Evolutionary conservation across 2,329 filamentous ascomycete species (phyloP).

Genomic region (Xylaria sp.): DNA sequence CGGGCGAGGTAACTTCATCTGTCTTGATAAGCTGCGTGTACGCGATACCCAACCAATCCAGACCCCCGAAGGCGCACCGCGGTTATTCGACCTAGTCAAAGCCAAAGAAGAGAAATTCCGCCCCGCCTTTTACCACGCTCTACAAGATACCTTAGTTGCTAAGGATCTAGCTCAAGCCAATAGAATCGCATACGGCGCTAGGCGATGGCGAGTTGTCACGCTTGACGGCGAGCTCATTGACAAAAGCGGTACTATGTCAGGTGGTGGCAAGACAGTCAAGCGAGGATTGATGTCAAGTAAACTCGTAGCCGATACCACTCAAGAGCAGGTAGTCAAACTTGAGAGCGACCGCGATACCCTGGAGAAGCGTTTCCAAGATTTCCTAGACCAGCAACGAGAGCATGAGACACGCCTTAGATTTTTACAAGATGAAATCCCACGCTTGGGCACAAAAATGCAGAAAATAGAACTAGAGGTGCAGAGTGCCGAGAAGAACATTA

Average conservation of each 20-base stretch:
- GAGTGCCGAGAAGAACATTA: slow-evolving; percentile 81
- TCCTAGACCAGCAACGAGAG: slow-evolving; percentile 83
- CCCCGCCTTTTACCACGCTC: slow-evolving; percentile 92
- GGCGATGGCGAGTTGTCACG: slow-evolving; percentile 94
- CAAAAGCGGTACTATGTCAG: slow-evolving; percentile 98
- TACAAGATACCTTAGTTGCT: slow-evolving; percentile 94
- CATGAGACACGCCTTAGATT: slow-evolving; percentile 76
- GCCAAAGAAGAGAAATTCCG: slow-evolving; percentile 86
- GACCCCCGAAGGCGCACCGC: slow-evolving; percentile 89
- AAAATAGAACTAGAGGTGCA: slow-evolving; percentile 89
- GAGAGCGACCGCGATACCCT: slow-evolving; percentile 85
- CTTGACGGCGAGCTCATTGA: slow-evolving; percentile 95
- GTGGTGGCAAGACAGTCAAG: slow-evolving; percentile 88
- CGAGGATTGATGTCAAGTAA: slow-evolving; percentile 97
- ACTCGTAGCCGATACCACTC: slow-evolving; percentile 82
- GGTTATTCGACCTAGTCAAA: slow-evolving; percentile 90
- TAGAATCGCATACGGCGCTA: slow-evolving; percentile 92
- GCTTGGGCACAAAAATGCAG: slow-evolving; percentile 86
- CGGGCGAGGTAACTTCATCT: slow-evolving; percentile 95
- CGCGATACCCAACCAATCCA: slow-evolving; percentile 80
- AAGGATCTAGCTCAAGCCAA: slow-evolving; percentile 94
- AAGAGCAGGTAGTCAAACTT: slow-evolving; percentile 86
- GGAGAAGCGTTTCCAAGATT: slow-evolving; percentile 81
- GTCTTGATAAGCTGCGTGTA: slow-evolving; percentile 82
- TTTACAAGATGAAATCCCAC: slow-evolving; percentile 78